Evolutionary conservation across 192 early-diverging fungal genomes (phyloP).

Genomic region (Neocallimastix lanati): DNA sequence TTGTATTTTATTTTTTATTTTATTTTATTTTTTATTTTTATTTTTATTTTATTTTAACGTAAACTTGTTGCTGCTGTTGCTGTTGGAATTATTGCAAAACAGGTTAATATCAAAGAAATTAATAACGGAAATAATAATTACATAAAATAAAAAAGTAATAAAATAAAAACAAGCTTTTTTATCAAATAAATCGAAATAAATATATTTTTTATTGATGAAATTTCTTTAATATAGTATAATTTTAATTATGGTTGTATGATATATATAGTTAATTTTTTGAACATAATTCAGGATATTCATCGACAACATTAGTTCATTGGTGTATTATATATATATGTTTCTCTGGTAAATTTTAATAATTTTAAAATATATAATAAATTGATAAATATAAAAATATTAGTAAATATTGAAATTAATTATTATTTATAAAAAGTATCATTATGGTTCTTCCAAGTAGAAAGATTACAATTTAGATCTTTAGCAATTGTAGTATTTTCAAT

Average conservation of each 20-base stretch:
- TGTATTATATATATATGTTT: background rate
- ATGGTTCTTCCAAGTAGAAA: background rate
- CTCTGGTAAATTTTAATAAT: background rate
- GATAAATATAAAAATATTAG: too few species aligned
- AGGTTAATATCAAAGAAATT: background rate
- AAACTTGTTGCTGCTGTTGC: background rate
- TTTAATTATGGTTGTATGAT: background rate
- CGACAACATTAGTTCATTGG: background rate
- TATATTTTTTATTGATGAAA: too few species aligned
- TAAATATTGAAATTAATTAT: background rate
- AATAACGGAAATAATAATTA: too few species aligned
- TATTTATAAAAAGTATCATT: background rate
- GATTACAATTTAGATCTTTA: background rate
- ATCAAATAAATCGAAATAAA: too few species aligned
- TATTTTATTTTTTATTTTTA: too few species aligned
- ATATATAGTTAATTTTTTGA: background rate
- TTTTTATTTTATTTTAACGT: background rate
- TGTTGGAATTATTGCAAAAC: background rate
- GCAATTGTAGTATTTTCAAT: background rate
- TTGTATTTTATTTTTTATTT: too few species aligned
- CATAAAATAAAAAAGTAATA: too few species aligned
- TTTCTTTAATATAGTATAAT: too few species aligned
- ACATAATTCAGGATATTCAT: background rate
- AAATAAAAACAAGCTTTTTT: too few species aligned
- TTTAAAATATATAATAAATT: background rate